A percentile compares a stretch with the other conserved stretches of the same genome.
These are phyloP conservation scores for Raphanus sativus DNA, from an alignment of 345 rosid species.

Conservation along the genomic window DNA sequence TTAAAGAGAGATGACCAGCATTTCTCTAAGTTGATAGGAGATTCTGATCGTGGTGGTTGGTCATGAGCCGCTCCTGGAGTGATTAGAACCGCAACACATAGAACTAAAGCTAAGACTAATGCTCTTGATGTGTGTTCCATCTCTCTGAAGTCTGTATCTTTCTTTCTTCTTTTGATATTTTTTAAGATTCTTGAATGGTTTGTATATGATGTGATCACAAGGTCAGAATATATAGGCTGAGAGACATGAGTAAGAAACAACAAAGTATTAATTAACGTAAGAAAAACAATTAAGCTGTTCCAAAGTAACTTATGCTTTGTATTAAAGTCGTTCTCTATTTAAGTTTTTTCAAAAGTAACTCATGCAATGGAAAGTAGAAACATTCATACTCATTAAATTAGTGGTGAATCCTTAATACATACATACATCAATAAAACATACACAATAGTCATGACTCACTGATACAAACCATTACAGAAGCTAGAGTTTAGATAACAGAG, in stretches of 20 bases:
- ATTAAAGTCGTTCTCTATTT: background rate
- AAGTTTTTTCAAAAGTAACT: background rate
- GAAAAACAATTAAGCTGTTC: background rate
- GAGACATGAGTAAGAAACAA: background rate
- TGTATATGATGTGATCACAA: background rate
- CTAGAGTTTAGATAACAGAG: conserved; percentile 27
- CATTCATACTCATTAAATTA: conserved; percentile 5
- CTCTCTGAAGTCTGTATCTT: background rate
- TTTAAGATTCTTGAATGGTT: background rate
- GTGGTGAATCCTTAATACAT: conserved; percentile 11
- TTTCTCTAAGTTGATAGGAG: background rate
- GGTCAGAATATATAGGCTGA: background rate
- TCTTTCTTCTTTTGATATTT: background rate
- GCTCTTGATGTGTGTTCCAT: conserved; percentile 5
- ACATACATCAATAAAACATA: conserved; percentile 16
- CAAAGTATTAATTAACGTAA: too few relatives aligned
- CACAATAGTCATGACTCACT: conserved; percentile 6
- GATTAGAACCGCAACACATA: background rate
- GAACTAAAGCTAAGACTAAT: background rate
- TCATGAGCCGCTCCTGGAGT: conserved; percentile 4
- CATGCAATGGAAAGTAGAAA: background rate
- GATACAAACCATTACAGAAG: conserved; percentile 1
- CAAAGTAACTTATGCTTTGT: background rate
- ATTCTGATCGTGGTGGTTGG: background rate
- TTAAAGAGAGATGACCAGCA: conserved; percentile 9